Conservation (phyloP, 164 flowering plant genomes). For the Echeveria elegans region DNA sequence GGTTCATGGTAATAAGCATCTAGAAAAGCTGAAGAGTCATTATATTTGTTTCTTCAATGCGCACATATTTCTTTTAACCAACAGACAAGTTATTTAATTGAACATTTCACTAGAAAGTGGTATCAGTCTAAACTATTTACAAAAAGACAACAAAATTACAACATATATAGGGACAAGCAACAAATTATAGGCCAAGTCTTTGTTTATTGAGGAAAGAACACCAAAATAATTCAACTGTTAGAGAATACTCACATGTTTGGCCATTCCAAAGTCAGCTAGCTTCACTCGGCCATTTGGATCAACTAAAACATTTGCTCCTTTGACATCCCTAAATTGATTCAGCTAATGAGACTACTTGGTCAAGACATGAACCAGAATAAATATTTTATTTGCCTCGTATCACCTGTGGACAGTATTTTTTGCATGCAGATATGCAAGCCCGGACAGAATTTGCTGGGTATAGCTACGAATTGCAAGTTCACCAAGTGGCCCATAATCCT, state of each 20-base stretch:
- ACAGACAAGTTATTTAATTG: background rate
- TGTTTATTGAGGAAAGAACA: background rate
- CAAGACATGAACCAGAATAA: background rate
- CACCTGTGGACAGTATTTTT: slow-evolving; percentile 82
- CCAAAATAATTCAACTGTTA: background rate
- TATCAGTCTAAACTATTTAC: background rate
- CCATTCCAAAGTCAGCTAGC: slow-evolving; percentile 81
- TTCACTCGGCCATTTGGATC: slow-evolving; percentile 90
- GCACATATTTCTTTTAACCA: background rate
- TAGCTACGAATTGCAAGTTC: slow-evolving; percentile 84
- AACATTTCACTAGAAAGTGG: background rate
- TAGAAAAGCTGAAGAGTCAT: background rate
- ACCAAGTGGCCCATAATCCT: slow-evolving; percentile 85
- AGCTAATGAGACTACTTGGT: background rate
- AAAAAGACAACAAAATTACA: background rate
- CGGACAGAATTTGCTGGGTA: slow-evolving; percentile 82
- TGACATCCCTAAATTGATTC: slow-evolving; percentile 56
- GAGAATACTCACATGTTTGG: slow-evolving; percentile 68
- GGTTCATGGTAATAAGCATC: background rate
- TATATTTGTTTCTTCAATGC: background rate
- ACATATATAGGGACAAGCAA: background rate
- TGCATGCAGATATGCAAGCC: slow-evolving; percentile 76
- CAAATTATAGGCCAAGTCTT: background rate
- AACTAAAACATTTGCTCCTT: slow-evolving; percentile 92
- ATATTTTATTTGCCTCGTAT: background rate